Percentiles rank a stretch among this genome's conserved stretches.
These are phyloP conservation scores for Metarhizium album DNA, from an alignment of 2,329 filamentous ascomycete genomes.

Conservation along the genomic window DNA sequence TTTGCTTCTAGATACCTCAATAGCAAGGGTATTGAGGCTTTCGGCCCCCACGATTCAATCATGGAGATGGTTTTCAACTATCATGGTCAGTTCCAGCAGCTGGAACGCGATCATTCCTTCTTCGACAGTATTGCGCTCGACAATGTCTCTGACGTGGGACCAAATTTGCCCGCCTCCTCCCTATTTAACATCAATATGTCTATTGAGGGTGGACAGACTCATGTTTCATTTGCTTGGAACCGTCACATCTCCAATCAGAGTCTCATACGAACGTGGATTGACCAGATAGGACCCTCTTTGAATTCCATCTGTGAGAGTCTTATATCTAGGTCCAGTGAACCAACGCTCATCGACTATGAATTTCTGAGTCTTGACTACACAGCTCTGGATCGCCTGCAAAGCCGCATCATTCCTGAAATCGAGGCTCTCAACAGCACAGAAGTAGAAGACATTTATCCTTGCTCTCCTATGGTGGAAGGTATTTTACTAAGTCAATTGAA, in stretches of 20 bases:
- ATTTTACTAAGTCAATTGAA: conserved; percentile 23
- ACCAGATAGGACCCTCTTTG: background rate
- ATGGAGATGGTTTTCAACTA: conserved; percentile 10
- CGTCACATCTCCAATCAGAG: conserved; percentile 3
- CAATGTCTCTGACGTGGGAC: conserved; percentile 4
- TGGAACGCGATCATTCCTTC: conserved; percentile 10
- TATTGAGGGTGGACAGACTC: conserved; percentile 1
- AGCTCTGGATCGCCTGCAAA: conserved; percentile 15
- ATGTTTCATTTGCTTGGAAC: conserved; percentile 4
- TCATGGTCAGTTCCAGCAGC: conserved; percentile 9
- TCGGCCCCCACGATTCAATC: background rate
- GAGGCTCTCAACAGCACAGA: conserved; percentile 8
- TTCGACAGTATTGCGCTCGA: conserved; percentile 5
- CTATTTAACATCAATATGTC: conserved; percentile 3
- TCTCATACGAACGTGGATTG: background rate
- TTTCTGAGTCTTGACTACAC: conserved; percentile 14
- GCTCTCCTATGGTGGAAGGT: conserved; percentile 26
- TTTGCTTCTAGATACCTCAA: conserved; percentile 1
- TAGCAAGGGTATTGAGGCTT: background rate
- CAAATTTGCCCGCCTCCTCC: conserved; percentile 1
- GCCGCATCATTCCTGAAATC: conserved; percentile 11
- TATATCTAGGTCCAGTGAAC: background rate
- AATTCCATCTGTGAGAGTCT: background rate
- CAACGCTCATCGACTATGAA: conserved; percentile 2
- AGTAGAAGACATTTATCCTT: conserved; percentile 26